These are phyloP conservation scores for Hyphodiscus sp. DNA, from an alignment of 2,329 filamentous ascomycete genomes.

Conservation along the genomic window DNA sequence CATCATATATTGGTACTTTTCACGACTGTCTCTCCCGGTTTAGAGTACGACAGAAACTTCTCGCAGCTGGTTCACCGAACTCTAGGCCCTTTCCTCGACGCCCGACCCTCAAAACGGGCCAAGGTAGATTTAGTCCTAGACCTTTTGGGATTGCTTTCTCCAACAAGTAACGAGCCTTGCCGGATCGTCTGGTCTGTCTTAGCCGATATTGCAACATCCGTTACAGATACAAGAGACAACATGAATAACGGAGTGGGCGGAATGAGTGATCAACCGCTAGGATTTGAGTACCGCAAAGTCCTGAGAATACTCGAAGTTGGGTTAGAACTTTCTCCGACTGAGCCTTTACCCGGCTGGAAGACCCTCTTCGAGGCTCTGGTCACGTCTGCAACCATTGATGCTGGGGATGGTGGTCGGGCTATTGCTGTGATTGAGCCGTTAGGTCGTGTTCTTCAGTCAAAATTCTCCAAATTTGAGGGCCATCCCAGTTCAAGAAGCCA, in stretches of 20 bases:
- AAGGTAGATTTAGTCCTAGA: constrained; percentile 33
- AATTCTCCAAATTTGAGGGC: constrained; percentile 21
- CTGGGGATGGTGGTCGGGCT: constrained; percentile 60
- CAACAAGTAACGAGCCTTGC: constrained; percentile 23
- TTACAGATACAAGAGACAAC: constrained; percentile 17
- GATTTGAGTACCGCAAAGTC: constrained; percentile 64
- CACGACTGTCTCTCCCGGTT: constrained; percentile 14
- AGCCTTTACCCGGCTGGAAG: constrained; percentile 34
- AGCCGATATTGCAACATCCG: constrained; percentile 22
- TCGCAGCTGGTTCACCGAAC: constrained; percentile 37
- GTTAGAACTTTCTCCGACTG: constrained; percentile 34
- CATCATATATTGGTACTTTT: constrained; percentile 60
- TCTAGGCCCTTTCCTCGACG: constrained; percentile 52
- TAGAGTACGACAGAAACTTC: constrained; percentile 22
- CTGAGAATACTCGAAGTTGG: constrained; percentile 62
- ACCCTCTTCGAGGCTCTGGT: constrained; percentile 51
- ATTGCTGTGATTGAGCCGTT: constrained; percentile 66
- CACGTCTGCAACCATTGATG: constrained; percentile 51
- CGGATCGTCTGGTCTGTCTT: constrained; percentile 25
- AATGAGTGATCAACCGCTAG: constrained; percentile 41
- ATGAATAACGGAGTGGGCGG: constrained; percentile 27
- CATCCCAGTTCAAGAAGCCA: constrained; percentile 17
- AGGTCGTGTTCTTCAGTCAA: constrained; percentile 46
- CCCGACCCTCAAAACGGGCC: constrained; percentile 30
- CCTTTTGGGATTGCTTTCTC: constrained; percentile 20